Evolutionary conservation across 441 rosid genomes (phyloP).

Genomic region (Euphorbia corollata): DNA sequence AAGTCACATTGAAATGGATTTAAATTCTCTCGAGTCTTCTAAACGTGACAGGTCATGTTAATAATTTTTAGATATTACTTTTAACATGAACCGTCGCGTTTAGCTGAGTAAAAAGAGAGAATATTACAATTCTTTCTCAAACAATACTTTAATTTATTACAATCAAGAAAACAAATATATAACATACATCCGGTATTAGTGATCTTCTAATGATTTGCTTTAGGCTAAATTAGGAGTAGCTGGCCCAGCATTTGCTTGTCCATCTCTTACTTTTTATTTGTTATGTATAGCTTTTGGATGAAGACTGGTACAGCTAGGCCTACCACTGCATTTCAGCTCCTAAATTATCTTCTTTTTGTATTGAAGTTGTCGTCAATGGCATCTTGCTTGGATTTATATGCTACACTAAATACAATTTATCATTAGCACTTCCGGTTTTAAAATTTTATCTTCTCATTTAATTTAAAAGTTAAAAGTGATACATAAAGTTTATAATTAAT

Average conservation of each 20-base stretch:
- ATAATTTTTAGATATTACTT: not conserved
- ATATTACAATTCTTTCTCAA: not conserved
- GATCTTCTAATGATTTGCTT: slow-evolving; percentile 37
- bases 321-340: slow-evolving; percentile 19
- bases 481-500: too few relatives aligned
- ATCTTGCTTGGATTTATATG: slow-evolving; percentile 17
- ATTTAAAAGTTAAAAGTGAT: too few relatives aligned
- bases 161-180: slow-evolving; percentile 7
- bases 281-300: slow-evolving; percentile 30
- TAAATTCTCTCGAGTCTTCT: not conserved
- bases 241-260: slow-evolving; percentile 50
- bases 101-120: not conserved
- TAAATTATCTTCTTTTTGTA: slow-evolving; percentile 23
- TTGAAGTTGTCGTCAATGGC: slow-evolving; percentile 25
- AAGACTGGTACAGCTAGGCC: slow-evolving; percentile 29
- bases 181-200: not conserved
- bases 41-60: slow-evolving; percentile 3
- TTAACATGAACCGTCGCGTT: slow-evolving; percentile 1
- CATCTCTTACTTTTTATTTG: slow-evolving; percentile 23
- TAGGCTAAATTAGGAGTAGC: slow-evolving; percentile 38
- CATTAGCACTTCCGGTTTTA: not conserved
- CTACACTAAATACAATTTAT: slow-evolving; percentile 2
- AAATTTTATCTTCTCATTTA: too few relatives aligned
- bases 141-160: slow-evolving; percentile 17
- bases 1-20: not conserved